Conservation (phyloP, 2,329 filamentous ascomycete species). For the Dactylellina haptotyla region DNA sequence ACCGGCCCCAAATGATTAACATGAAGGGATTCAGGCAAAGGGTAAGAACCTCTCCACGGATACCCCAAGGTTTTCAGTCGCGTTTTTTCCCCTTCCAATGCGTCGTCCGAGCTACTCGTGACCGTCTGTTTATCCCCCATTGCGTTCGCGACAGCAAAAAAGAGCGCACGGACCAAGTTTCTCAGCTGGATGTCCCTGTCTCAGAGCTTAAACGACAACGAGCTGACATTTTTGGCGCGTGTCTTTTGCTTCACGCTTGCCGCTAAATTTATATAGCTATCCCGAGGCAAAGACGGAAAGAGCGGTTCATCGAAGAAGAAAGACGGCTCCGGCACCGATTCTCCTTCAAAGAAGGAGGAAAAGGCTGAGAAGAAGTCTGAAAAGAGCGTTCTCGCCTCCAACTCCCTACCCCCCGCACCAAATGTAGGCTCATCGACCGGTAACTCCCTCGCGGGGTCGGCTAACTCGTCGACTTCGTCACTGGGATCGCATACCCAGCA, state of each 20-base stretch:
- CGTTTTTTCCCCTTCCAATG: conserved; percentile 15
- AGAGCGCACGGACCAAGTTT: conserved; percentile 1
- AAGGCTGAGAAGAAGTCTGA: conserved; percentile 52
- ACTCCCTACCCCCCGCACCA: conserved; percentile 46
- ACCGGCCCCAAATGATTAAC: conserved; percentile 47
- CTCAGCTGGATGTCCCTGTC: conserved; percentile 30
- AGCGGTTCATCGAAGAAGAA: conserved; percentile 74
- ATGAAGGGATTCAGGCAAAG: conserved; percentile 51
- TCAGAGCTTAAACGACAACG: conserved; percentile 41
- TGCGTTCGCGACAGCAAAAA: neutral
- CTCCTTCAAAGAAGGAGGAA: conserved; percentile 54
- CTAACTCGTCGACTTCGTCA: conserved; percentile 52
- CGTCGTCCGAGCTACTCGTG: conserved; percentile 15
- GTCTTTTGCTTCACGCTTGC: conserved; percentile 23
- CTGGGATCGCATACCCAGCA: conserved; percentile 56
- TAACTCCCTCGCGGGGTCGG: conserved; percentile 39
- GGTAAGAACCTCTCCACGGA: conserved; percentile 13
- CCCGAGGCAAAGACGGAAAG: conserved; percentile 51
- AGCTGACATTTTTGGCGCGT: conserved; percentile 43
- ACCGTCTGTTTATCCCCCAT: neutral
- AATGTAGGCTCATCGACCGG: conserved; percentile 38
- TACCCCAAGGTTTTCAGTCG: conserved; percentile 4
- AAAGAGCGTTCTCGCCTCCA: conserved; percentile 53
- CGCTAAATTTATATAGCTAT: conserved; percentile 41
- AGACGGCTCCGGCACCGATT: conserved; percentile 64